Evolutionary conservation across 371 early-diverging fungal genomes (phyloP), one percentile per base, ranked within the genome.

Genomic region (Syncephalastrum monosporum): DNA sequence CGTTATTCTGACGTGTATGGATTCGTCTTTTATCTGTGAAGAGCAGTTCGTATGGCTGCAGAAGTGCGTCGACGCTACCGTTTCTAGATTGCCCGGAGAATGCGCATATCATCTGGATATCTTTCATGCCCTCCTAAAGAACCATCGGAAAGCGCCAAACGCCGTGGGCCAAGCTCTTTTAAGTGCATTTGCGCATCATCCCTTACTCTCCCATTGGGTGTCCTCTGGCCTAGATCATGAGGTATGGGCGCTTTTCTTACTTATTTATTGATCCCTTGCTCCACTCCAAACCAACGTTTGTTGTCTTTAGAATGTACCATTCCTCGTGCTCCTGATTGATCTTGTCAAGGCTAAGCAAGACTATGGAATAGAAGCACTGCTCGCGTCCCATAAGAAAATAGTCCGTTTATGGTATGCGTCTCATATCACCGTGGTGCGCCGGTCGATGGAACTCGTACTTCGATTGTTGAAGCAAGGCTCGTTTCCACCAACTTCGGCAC

Each of bases 391-490:
- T 33, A 5, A 33, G 8, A 33, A 33, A 33, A 2, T 33, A 5
- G 8, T 33, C 38, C 38, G 8, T 10, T 33, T 33, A 12, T 33
- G 38, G 38, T 33, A 33, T 10, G 38, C 38, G 2, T 14, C 56
- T 27, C 56, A 60, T 50, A 61, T 65, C 29, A 47, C 61, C 3
- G 58, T 61, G 15, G 66, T 61, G 4, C 57, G 66, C 15, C 56
- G 59, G 55, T 60, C 66, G 4, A 43, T 61, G 15, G 66, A 61
- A 24, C 47, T 65, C 42, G 44, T 42, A 12, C 49, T 29, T 38
- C 23, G 43, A n/a, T n/a, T 50, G 16, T 16, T 56, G n/a, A 38
- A 23, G 16, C 19, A 50, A 15, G 19, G 47, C 47, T 52, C 41
- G 2, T 53, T 53, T 33, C 42, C 42, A 42, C 13, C 19, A 13